Evolutionary conservation across 2,329 filamentous ascomycete species (phyloP), one percentile per base, ranked within the genome.

Genomic region (Trichoderma lentiforme): DNA sequence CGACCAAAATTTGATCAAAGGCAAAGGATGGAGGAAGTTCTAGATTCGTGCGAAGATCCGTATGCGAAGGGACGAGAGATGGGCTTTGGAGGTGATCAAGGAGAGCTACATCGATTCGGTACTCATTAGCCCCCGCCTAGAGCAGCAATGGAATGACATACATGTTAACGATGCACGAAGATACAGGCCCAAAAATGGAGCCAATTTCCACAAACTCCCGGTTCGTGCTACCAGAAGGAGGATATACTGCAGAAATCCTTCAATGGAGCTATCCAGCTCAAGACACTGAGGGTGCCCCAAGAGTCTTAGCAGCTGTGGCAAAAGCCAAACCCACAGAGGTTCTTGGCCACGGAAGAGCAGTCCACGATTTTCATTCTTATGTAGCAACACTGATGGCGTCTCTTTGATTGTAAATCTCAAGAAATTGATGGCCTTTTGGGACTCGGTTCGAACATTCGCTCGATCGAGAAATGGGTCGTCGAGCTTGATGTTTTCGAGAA

Each of bases 371-470:
- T 82, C 78, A 12, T 83, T 81, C 32, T 79, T 80, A 72, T 84
- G 85, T 24, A 86, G 82, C 32, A 95, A 83, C n/a, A 94, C 87
- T 47, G 86, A 83, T 2, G 93, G 94, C 8, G 91, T 93, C 77
- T 94, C 92, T 74, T 89, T 87, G 74, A 97, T 87, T 3, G 92
- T 93, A 66, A 92, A 87, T 71, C 88, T 87, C 58, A 98, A 86
- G 67, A 97, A 94, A 75, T 92, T 89, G 62, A 97, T 86, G 67
- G 93, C 94, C 77, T 94, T 91, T 43, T 88, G 81, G 1, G 89
- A 89, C 76, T 93, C 90, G 60, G 86, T 81, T 32, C 87, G 82
- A 56, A 90, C 81, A 71, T 88, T 82, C 39, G 85, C 84, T 66
- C 81, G 82, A 74, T 89, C 83, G 72, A 89, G 85, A 78, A 94